phyloP scores from a whole-genome alignment of 805 yeast genomes.

The Kregervanrija pseudodelftensis region DNA sequence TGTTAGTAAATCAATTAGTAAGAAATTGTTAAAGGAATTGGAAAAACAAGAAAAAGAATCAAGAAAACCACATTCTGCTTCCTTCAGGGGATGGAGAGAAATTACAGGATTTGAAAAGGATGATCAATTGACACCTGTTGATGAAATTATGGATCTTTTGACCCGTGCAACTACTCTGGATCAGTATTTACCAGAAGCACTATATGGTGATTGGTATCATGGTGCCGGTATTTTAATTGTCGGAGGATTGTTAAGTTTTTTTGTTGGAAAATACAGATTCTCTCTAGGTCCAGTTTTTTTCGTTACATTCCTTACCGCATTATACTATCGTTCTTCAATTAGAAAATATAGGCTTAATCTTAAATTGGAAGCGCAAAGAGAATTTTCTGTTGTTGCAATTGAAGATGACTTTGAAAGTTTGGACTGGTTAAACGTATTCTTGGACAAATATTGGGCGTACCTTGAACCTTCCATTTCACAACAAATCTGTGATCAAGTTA shows the following conservation, averaged over 20 bases:
- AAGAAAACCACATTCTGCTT: constrained; percentile 51
- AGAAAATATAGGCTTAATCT: constrained; percentile 68
- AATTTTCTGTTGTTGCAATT: constrained; percentile 68
- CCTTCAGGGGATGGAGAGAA: constrained; percentile 91
- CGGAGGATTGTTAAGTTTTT: constrained; percentile 69
- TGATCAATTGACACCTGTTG: constrained; percentile 58
- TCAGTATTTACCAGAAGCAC: constrained; percentile 61
- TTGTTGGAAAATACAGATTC: constrained; percentile 69
- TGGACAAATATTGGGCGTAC: constrained; percentile 87
- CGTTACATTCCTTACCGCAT: constrained; percentile 50
- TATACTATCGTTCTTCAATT: constrained; percentile 77
- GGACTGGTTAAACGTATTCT: constrained; percentile 90
- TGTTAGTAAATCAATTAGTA: constrained; percentile 22
- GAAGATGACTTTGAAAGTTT: constrained; percentile 88
- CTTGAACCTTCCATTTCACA: constrained; percentile 86
- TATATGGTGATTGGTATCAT: constrained; percentile 96
- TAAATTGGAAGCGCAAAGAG: constrained; percentile 80
- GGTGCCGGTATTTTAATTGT: constrained; percentile 63
- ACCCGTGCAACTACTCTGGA: constrained; percentile 70
- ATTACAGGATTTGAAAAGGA: constrained; percentile 79
- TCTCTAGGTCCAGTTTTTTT: constrained; percentile 78
- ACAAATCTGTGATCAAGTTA: constrained; percentile 78
- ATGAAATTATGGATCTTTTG: constrained; percentile 63
- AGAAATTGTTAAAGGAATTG: constrained; percentile 12
- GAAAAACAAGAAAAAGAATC: constrained; percentile 14